These are phyloP conservation scores for Trichoderma guizhouense DNA, from an alignment of 2,329 filamentous ascomycete genomes.

Conservation along the genomic window DNA sequence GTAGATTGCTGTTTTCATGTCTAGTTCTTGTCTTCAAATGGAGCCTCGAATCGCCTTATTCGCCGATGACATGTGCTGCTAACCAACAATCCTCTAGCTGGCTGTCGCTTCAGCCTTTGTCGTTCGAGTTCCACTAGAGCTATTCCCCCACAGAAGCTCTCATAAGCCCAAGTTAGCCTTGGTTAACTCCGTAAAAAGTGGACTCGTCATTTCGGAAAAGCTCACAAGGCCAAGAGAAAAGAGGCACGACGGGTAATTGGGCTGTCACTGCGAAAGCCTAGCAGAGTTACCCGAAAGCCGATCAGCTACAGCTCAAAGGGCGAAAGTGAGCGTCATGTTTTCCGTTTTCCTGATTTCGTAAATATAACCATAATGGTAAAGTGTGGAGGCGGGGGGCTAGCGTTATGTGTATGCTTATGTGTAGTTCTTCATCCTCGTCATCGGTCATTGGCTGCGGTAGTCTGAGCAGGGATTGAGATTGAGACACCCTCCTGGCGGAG, in stretches of 20 bases:
- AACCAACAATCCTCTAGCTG: background rate
- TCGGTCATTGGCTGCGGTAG: background rate
- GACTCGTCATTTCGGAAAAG: conserved; percentile 1
- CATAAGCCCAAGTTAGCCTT: background rate
- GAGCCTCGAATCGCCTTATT: background rate
- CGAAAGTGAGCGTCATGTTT: background rate
- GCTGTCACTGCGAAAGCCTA: background rate
- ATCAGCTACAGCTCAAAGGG: background rate
- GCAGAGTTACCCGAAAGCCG: background rate
- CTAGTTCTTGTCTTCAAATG: background rate
- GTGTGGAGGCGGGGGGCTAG: background rate
- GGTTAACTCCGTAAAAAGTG: background rate
- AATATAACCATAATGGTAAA: conserved; percentile 6
- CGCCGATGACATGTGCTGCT: background rate
- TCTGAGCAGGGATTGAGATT: background rate
- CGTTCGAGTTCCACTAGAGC: background rate
- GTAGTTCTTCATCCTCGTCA: background rate
- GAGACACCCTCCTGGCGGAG: background rate
- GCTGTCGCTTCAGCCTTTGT: background rate
- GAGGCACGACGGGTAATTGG: background rate
- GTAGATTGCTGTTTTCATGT: background rate
- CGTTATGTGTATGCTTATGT: background rate
- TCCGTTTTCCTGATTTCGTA: background rate
- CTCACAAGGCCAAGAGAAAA: background rate
- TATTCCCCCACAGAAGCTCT: background rate